phyloP scores from a whole-genome alignment of 2,329 filamentous ascomycete species.

The Penicillium sp. region DNA sequence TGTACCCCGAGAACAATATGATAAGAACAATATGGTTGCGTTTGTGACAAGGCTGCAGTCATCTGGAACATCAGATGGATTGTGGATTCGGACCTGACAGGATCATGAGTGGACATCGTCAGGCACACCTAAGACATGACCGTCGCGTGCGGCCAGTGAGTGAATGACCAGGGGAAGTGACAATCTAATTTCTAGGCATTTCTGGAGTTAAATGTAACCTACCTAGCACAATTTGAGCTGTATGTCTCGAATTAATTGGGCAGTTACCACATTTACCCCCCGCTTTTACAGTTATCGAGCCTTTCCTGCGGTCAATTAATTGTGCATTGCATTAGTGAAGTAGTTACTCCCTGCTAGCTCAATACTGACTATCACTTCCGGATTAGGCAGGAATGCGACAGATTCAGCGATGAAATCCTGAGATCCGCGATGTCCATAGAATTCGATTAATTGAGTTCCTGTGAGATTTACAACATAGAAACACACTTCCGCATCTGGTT shows the following conservation, averaged over 20 bases:
- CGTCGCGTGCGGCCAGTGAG: slow-evolving; percentile 9
- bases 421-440: background rate
- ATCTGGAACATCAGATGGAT: background rate
- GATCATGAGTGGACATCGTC: background rate
- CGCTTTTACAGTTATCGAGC: background rate
- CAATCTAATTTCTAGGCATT: background rate
- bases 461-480: background rate
- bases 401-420: background rate
- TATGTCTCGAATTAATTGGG: background rate
- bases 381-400: background rate
- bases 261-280: background rate
- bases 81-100: slow-evolving; percentile 5
- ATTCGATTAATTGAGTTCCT: background rate
- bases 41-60: slow-evolving; percentile 3
- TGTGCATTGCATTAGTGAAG: slow-evolving; percentile 6
- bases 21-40: slow-evolving; percentile 14
- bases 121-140: slow-evolving; percentile 8
- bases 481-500: slow-evolving; percentile 4
- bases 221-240: background rate
- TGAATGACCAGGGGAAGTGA: background rate
- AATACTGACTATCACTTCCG: background rate
- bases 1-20: slow-evolving; percentile 8
- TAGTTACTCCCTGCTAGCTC: background rate
- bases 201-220: slow-evolving; percentile 2
- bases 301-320: background rate